Conservation (phyloP, 2,329 filamentous ascomycete genomes). For the Colletotrichum sp. region DNA sequence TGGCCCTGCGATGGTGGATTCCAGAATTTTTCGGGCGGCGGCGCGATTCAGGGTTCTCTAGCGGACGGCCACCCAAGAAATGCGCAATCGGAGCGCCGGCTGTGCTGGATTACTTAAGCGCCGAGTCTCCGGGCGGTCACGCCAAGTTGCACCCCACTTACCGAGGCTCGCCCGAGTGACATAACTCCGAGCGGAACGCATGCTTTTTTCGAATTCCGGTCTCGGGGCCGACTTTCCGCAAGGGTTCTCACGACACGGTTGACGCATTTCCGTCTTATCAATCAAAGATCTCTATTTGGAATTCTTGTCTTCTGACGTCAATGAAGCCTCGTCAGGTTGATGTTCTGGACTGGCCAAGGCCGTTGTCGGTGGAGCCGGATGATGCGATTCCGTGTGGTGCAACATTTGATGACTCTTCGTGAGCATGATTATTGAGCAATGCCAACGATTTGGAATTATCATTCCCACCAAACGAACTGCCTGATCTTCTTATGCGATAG, state of each 20-base stretch:
- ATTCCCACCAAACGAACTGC: accelerated
- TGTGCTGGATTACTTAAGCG: slow-evolving; percentile 8
- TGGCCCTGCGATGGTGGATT: slow-evolving; percentile 10
- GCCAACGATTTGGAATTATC: not conserved
- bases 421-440: not conserved
- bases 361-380: not conserved
- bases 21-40: slow-evolving; percentile 11
- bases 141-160: not conserved
- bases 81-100: slow-evolving; percentile 2
- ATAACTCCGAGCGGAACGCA: slow-evolving; percentile 10
- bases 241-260: not conserved
- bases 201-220: slow-evolving; percentile 1
- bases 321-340: not conserved
- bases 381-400: not conserved
- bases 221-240: not conserved
- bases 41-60: slow-evolving; percentile 12
- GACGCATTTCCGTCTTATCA: not conserved
- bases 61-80: not conserved
- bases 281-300: not conserved
- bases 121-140: not conserved
- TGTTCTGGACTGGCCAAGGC: not conserved
- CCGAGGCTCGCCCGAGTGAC: slow-evolving; percentile 16
- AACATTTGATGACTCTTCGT: not conserved
- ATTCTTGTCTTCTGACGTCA: not conserved
- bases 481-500: accelerated